Evolutionary conservation across 169 alveolate genomes (phyloP).

Genomic region (Plasmodium vivax): DNA sequence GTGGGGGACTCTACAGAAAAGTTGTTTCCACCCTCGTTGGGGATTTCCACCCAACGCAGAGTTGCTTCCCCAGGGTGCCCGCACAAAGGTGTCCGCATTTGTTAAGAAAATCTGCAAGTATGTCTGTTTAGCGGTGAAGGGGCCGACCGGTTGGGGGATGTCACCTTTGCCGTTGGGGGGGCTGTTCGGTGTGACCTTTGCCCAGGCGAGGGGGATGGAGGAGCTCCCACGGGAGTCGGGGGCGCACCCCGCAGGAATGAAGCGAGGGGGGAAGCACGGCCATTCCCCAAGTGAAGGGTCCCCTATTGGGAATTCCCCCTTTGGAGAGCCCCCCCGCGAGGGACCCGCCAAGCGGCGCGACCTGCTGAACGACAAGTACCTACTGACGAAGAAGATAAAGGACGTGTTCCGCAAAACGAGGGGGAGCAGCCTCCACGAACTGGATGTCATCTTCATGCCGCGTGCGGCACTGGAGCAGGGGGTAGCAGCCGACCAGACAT

Average conservation of each 20-base stretch:
- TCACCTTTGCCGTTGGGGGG: neutral
- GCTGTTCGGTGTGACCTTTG: neutral
- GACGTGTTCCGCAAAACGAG: slow-evolving; percentile 9
- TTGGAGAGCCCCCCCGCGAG: neutral
- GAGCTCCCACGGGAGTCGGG: neutral
- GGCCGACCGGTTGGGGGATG: neutral
- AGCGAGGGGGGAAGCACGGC: neutral
- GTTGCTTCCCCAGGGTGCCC: neutral
- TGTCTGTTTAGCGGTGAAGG: neutral
- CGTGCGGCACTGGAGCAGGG: neutral
- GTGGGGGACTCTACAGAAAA: neutral
- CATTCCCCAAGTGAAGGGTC: neutral
- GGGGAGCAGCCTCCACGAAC: neutral
- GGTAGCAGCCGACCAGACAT: neutral
- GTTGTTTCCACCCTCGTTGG: neutral
- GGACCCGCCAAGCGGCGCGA: neutral
- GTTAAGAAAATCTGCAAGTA: neutral
- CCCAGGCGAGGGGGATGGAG: neutral
- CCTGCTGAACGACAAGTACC: slow-evolving; percentile 25
- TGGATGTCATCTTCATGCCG: slow-evolving; percentile 28
- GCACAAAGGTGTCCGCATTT: neutral
- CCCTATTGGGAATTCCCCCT: neutral
- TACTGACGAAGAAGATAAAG: slow-evolving; percentile 59
- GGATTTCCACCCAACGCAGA: neutral
- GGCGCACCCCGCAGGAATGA: neutral